Percentiles rank a stretch among this genome's conserved stretches.
Evolutionary conservation across 1,139 yeast genomes (phyloP).

Genomic region (Lodderomyces metapsilosis): DNA sequence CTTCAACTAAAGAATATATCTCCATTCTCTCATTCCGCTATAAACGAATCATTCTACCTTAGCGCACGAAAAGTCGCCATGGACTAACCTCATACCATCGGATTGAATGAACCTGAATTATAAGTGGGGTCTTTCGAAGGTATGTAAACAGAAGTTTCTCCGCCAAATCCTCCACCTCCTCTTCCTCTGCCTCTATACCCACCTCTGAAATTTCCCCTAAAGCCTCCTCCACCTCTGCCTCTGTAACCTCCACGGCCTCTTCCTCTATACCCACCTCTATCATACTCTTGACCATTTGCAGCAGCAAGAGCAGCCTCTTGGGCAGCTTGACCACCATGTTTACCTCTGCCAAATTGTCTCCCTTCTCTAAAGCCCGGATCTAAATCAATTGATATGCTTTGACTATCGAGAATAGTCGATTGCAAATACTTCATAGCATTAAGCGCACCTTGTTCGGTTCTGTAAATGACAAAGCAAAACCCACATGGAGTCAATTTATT

Average conservation of each 20-base stretch:
- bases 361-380: conserved; percentile 97
- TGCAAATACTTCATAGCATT: conserved; percentile 79
- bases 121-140: conserved; percentile 21
- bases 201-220: conserved; percentile 23
- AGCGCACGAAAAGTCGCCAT: no score
- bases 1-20: no score
- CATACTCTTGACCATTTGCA: conserved; percentile 15
- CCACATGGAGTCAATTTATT: conserved; percentile 92
- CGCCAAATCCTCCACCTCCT: conserved; percentile 14
- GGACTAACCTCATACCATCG: conserved; percentile 13
- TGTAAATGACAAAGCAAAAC: conserved; percentile 85
- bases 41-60: no score
- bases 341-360: conserved; percentile 91
- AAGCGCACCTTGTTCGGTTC: conserved; percentile 64
- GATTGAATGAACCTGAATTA: conserved; percentile 16
- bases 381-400: conserved; percentile 74
- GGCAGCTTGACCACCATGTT: conserved; percentile 77
- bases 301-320: conserved; percentile 33
- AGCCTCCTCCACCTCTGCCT: conserved; percentile 22
- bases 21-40: no score
- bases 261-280: conserved; percentile 30
- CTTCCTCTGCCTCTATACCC: conserved; percentile 15
- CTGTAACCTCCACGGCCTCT: conserved; percentile 30
- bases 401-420: conserved; percentile 79
- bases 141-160: conserved; percentile 19